phyloP scores from a whole-genome alignment of 2,329 filamentous ascomycete species.

The Diaporthe sp. region DNA sequence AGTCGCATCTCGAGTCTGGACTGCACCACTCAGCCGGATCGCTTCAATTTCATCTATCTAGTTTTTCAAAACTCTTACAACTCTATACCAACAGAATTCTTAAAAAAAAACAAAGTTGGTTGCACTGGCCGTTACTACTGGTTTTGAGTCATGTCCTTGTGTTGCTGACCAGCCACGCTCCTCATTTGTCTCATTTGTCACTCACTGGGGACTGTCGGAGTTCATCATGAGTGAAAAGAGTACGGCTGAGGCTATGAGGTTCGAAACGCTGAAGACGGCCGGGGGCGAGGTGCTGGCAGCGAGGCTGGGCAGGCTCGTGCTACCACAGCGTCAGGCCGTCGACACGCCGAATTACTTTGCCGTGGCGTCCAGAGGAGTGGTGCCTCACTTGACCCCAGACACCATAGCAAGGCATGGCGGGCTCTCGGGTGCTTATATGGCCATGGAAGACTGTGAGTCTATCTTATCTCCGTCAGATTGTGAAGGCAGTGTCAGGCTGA shows the following conservation, averaged over 20 bases:
- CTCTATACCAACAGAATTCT: background rate
- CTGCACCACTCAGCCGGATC: background rate
- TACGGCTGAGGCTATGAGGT: constrained; percentile 53
- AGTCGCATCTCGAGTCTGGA: background rate
- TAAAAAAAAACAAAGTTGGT: background rate
- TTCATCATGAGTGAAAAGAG: constrained; percentile 43
- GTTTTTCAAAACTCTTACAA: background rate
- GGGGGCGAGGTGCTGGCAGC: constrained; percentile 61
- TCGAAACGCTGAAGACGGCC: constrained; percentile 62
- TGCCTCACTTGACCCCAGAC: constrained; percentile 93
- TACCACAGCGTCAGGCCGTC: constrained; percentile 75
- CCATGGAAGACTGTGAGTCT: constrained; percentile 90
- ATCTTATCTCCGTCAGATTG: constrained; percentile 30
- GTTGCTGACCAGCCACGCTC: constrained; percentile 15
- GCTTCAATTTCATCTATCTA: background rate
- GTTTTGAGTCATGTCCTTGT: constrained; percentile 19
- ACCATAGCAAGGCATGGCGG: constrained; percentile 76
- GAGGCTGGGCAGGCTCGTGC: constrained; percentile 76
- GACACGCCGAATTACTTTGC: constrained; percentile 88
- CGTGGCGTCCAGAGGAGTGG: constrained; percentile 83
- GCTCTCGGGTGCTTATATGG: constrained; percentile 81
- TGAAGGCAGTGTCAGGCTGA: background rate
- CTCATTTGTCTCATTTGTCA: background rate
- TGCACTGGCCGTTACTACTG: background rate
- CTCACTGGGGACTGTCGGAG: background rate